Conservation (phyloP, 2,329 filamentous ascomycete species). For the Fusarium secorum region DNA sequence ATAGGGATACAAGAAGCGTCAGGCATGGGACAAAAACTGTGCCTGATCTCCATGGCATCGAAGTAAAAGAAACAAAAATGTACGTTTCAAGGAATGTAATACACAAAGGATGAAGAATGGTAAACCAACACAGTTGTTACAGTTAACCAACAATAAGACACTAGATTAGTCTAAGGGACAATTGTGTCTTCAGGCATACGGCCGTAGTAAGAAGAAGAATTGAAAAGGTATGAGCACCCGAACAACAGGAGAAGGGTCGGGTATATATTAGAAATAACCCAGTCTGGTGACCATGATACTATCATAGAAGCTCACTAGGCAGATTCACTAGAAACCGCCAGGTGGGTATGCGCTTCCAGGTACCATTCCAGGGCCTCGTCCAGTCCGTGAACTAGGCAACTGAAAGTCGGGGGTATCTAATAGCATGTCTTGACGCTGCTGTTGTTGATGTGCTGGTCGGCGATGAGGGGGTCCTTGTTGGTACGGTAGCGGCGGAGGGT, state of each 20-base stretch:
- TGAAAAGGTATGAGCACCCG: constrained; percentile 1
- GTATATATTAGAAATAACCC: neutral
- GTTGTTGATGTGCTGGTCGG: constrained; percentile 61
- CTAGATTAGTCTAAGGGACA: constrained; percentile 19
- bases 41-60: constrained; percentile 11
- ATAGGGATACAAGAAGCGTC: neutral
- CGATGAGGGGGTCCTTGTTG: constrained; percentile 54
- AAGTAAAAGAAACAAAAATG: neutral
- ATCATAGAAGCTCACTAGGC: neutral
- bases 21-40: neutral
- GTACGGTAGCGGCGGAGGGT: constrained; percentile 54
- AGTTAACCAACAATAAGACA: constrained; percentile 8
- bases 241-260: neutral
- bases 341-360: constrained; percentile 62
- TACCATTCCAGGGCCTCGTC: constrained; percentile 54
- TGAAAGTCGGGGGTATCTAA: constrained; percentile 89
- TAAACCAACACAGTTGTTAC: constrained; percentile 5
- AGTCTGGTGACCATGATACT: neutral
- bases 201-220: constrained; percentile 8
- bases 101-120: neutral
- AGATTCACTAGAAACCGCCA: constrained; percentile 42
- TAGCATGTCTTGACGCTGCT: constrained; percentile 72
- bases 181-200: constrained; percentile 15
- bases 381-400: constrained; percentile 60
- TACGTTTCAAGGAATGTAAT: neutral